Evolutionary conservation across 257 asterid genomes (phyloP).

Genomic region (Coffea eugenioides): DNA sequence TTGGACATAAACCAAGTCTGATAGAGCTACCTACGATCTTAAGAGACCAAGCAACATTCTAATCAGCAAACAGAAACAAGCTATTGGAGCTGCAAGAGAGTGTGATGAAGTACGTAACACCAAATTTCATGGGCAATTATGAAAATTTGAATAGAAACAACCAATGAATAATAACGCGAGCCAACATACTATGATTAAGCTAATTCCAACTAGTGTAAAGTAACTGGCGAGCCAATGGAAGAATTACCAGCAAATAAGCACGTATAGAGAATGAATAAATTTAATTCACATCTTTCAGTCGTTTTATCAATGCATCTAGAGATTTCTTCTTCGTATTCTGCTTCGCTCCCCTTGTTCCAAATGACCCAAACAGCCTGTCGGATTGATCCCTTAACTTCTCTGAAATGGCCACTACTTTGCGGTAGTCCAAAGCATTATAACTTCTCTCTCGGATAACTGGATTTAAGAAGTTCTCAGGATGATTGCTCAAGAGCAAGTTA

Average conservation of each 20-base stretch:
- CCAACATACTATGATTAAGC: constrained; percentile 16
- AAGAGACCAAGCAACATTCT: no score
- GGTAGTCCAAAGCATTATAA: constrained; percentile 69
- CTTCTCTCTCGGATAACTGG: constrained; percentile 93
- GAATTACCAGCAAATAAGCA: constrained; percentile 24
- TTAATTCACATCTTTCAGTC: constrained; percentile 84
- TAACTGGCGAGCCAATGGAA: constrained; percentile 36
- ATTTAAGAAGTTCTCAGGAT: constrained; percentile 88
- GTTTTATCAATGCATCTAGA: constrained; percentile 80
- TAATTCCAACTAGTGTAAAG: constrained; percentile 10
- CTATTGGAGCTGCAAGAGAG: no score
- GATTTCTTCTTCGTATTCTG: constrained; percentile 94
- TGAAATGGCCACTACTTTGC: constrained; percentile 76
- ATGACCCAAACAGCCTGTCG: constrained; percentile 76
- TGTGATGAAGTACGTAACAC: no score
- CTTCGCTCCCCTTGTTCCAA: constrained; percentile 89
- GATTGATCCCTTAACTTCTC: constrained; percentile 93
- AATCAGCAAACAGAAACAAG: no score
- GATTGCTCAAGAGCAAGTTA: constrained; percentile 83
- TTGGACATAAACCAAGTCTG: no score
- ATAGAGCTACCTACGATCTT: no score
- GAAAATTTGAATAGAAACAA: background rate
- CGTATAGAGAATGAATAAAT: constrained; percentile 26
- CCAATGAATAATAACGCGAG: constrained; percentile 11
- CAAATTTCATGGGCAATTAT: no score